Evolutionary conservation across 2,329 filamentous ascomycete species (phyloP).

Genomic region (Penicillium sp.): DNA sequence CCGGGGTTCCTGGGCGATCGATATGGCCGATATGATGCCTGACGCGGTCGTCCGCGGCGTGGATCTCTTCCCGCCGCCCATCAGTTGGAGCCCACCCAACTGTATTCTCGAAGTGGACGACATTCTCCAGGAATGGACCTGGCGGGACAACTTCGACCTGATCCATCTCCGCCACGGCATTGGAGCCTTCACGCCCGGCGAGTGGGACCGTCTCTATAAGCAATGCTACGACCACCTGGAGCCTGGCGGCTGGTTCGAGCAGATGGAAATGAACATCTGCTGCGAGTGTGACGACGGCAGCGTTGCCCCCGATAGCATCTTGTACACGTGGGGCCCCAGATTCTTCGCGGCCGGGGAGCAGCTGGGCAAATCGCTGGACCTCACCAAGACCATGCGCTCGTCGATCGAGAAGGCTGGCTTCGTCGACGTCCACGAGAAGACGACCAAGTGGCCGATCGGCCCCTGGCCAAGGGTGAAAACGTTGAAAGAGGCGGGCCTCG

Average conservation of each 20-base stretch:
- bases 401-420: conserved; percentile 27
- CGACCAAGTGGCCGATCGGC: conserved; percentile 26
- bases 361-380: not conserved
- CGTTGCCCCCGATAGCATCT: not conserved
- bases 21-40: conserved; percentile 3
- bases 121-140: conserved; percentile 15
- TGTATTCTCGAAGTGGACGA: conserved; percentile 23
- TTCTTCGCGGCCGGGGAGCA: conserved; percentile 13
- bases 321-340: not conserved
- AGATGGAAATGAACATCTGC: conserved; percentile 4
- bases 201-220: conserved; percentile 3
- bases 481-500: conserved; percentile 40
- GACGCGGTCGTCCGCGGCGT: conserved; percentile 7
- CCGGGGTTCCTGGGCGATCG: conserved; percentile 4
- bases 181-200: not conserved
- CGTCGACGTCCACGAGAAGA: conserved; percentile 25
- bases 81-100: conserved; percentile 21
- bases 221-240: conserved; percentile 6
- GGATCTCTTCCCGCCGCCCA: conserved; percentile 17
- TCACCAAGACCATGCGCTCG: conserved; percentile 15
- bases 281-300: conserved; percentile 2
- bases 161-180: conserved; percentile 14
- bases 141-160: conserved; percentile 14
- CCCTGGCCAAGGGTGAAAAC: conserved; percentile 26
- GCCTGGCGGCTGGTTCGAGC: conserved; percentile 8